Conservation (phyloP, 2,329 filamentous ascomycete genomes). For the Pyricularia sp. region DNA sequence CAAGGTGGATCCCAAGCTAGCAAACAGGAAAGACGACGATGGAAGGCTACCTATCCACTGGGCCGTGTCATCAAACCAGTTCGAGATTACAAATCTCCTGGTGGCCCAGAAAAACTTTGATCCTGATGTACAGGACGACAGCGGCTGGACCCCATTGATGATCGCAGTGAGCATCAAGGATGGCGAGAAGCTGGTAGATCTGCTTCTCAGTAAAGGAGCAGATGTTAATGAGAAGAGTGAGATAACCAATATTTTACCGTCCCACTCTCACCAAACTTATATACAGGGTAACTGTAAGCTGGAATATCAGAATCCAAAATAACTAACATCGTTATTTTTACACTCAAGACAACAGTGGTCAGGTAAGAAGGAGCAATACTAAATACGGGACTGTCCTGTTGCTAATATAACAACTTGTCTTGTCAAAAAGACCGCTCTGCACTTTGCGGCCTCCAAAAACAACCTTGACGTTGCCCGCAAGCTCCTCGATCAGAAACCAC, state of each 20-base stretch:
- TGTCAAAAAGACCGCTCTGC: constrained; percentile 63
- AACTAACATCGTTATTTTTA: not conserved
- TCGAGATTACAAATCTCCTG: constrained; percentile 65
- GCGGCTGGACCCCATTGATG: constrained; percentile 79
- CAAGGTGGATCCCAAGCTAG: constrained; percentile 71
- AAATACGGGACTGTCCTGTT: not conserved
- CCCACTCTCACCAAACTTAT: not conserved
- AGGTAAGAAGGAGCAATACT: constrained; percentile 29
- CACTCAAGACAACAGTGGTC: constrained; percentile 50
- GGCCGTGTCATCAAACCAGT: constrained; percentile 77
- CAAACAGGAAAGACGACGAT: constrained; percentile 67
- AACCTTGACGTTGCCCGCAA: constrained; percentile 73
- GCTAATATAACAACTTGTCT: not conserved
- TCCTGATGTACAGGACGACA: constrained; percentile 68
- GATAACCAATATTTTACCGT: not conserved
- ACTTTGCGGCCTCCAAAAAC: constrained; percentile 85
- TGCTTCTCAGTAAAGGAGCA: constrained; percentile 60
- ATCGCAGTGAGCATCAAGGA: constrained; percentile 70
- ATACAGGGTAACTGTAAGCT: not conserved
- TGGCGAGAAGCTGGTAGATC: constrained; percentile 55
- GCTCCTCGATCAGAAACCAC: constrained; percentile 60
- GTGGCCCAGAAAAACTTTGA: constrained; percentile 67
- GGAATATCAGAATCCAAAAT: not conserved
- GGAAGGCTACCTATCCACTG: constrained; percentile 88
- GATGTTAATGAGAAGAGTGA: constrained; percentile 63